Conservation (phyloP, 768 basidiomycete genomes). For the Termitomyces sp. region DNA sequence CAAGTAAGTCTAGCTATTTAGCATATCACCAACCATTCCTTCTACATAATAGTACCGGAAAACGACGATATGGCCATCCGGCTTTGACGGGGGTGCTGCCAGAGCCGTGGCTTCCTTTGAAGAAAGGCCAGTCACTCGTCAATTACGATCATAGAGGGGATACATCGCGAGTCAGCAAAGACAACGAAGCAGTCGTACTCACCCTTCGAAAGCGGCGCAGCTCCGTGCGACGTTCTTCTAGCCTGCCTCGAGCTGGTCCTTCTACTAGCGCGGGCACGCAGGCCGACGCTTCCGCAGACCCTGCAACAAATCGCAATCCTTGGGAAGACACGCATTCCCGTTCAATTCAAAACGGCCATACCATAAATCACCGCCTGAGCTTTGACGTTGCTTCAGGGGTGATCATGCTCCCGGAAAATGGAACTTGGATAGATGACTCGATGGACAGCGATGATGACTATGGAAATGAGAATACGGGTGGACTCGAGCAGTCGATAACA, state of each 20-base stretch:
- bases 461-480: slow-evolving; percentile 26
- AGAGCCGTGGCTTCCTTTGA: slow-evolving; percentile 90
- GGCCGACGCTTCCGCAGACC: slow-evolving; percentile 18
- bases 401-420: slow-evolving; percentile 79
- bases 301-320: slow-evolving; percentile 37
- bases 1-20: slow-evolving; percentile 46
- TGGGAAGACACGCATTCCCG: slow-evolving; percentile 52
- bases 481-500: slow-evolving; percentile 23
- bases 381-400: slow-evolving; percentile 86
- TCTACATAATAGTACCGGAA: slow-evolving; percentile 64
- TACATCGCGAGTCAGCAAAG: slow-evolving; percentile 29
- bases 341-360: slow-evolving; percentile 12
- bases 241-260: slow-evolving; percentile 6
- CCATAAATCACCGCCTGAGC: slow-evolving; percentile 59
- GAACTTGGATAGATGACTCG: slow-evolving; percentile 55
- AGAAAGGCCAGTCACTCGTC: slow-evolving; percentile 72
- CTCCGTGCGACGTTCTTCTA: background rate
- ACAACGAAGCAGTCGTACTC: slow-evolving; percentile 70
- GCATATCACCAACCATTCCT: background rate
- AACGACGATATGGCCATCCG: slow-evolving; percentile 91
- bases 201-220: slow-evolving; percentile 71
- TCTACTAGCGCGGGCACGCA: slow-evolving; percentile 3
- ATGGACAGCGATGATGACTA: slow-evolving; percentile 41
- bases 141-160: slow-evolving; percentile 43
- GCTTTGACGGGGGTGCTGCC: slow-evolving; percentile 92